Evolutionary conservation across 2,329 filamentous ascomycete genomes (phyloP).

Genomic region (Hirsutella minnesotensis): DNA sequence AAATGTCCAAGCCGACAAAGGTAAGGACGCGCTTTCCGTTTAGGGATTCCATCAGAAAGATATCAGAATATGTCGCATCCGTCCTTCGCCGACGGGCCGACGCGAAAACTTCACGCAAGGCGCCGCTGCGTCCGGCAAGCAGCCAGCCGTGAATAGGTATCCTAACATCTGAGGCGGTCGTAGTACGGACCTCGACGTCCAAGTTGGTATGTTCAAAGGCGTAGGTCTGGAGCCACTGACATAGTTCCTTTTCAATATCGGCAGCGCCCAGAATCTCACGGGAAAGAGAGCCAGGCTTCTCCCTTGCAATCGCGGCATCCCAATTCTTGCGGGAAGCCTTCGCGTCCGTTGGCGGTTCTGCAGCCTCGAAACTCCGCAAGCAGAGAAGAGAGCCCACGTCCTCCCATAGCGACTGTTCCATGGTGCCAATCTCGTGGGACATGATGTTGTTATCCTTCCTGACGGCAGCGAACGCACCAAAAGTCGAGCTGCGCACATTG

Average conservation of each 20-base stretch:
- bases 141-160: conserved; percentile 81
- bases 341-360: conserved; percentile 18
- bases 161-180: conserved; percentile 52
- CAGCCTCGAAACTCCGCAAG: conserved; percentile 46
- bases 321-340: conserved; percentile 28
- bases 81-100: conserved; percentile 31
- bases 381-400: conserved; percentile 61
- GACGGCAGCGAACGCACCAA: conserved; percentile 80
- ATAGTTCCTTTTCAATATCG: conserved; percentile 55
- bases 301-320: conserved; percentile 20
- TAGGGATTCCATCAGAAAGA: conserved; percentile 21
- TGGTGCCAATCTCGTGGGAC: conserved; percentile 54
- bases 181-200: conserved; percentile 37
- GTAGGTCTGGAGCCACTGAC: conserved; percentile 32
- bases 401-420: conserved; percentile 58
- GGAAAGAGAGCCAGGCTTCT: conserved; percentile 37
- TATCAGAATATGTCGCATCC: conserved; percentile 12
- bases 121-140: conserved; percentile 58
- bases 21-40: conserved; percentile 45
- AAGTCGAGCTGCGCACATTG: conserved; percentile 75
- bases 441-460: conserved; percentile 77
- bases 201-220: conserved; percentile 26
- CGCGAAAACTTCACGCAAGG: conserved; percentile 51
- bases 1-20: conserved; percentile 59
- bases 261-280: conserved; percentile 46